A percentile compares a stretch with the other conserved stretches of the same genome.
phyloP scores from a whole-genome alignment of 768 basidiomycete genomes.

The Lactarius tabidus region DNA sequence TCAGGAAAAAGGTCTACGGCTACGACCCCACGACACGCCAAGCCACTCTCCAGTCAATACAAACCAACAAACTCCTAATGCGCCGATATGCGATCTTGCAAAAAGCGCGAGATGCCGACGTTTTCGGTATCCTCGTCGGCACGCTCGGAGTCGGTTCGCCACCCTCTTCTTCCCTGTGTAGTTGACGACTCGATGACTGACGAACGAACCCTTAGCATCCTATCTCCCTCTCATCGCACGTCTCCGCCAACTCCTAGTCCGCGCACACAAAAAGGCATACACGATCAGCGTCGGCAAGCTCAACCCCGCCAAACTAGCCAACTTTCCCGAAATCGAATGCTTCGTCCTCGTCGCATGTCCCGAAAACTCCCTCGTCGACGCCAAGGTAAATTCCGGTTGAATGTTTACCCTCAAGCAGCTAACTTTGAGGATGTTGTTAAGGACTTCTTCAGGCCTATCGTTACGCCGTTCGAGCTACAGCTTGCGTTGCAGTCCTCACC shows the following conservation, averaged over 20 bases:
- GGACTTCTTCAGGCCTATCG: constrained; percentile 88
- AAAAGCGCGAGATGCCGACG: constrained; percentile 85
- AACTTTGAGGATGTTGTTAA: constrained; percentile 31
- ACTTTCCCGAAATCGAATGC: constrained; percentile 95
- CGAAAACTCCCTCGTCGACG: constrained; percentile 81
- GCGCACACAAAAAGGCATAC: constrained; percentile 82
- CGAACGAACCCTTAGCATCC: constrained; percentile 52
- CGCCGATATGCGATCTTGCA: constrained; percentile 84
- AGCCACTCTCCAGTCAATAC: constrained; percentile 54
- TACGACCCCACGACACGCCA: constrained; percentile 59
- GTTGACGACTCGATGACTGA: neutral
- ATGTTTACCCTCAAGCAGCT: too few species aligned
- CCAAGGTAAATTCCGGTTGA: constrained; percentile 63
- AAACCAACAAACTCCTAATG: constrained; percentile 83
- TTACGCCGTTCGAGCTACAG: constrained; percentile 90
- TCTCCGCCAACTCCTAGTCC: constrained; percentile 64
- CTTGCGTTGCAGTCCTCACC: constrained; percentile 69
- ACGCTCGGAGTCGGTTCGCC: constrained; percentile 82
- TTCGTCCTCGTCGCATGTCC: constrained; percentile 94
- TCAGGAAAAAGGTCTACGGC: constrained; percentile 56
- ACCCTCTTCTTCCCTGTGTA: neutral
- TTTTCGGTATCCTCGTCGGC: constrained; percentile 92
- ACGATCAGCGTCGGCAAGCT: constrained; percentile 94
- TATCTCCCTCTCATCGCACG: constrained; percentile 84
- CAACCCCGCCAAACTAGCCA: constrained; percentile 91